Conservation (phyloP, 257 asterid species). For the Linaria vulgaris region DNA sequence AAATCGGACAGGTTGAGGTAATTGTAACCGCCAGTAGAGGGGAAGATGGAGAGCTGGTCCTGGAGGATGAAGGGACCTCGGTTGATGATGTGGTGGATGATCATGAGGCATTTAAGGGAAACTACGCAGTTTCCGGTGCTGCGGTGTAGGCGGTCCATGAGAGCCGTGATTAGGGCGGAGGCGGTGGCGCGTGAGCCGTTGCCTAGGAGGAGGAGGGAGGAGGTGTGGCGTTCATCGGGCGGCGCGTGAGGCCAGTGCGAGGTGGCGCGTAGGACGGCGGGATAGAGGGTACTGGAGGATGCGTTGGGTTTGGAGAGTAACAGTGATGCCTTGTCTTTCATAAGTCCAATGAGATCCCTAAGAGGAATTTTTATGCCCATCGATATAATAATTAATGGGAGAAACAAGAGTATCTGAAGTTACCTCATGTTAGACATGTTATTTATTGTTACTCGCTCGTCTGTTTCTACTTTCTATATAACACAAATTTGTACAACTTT, state of each 20-base stretch:
- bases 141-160: conserved; percentile 80
- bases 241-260: conserved; percentile 60
- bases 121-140: conserved; percentile 68
- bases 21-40: conserved; percentile 67
- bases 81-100: conserved; percentile 60
- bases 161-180: conserved; percentile 52
- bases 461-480: too few species aligned
- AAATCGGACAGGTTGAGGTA: conserved; percentile 70
- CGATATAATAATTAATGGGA: neutral
- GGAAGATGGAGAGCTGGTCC: conserved; percentile 76
- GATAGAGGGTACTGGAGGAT: conserved; percentile 45
- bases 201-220: conserved; percentile 60
- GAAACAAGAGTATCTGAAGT: too few species aligned
- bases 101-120: conserved; percentile 67
- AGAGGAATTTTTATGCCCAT: conserved; percentile 38
- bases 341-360: conserved; percentile 38
- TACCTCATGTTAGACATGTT: too few species aligned
- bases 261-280: conserved; percentile 78
- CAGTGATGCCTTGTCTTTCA: conserved; percentile 54
- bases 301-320: conserved; percentile 39
- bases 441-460: too few species aligned
- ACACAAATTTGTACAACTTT: too few species aligned
- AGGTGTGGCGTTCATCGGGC: conserved; percentile 42
- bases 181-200: conserved; percentile 79
- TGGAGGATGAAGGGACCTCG: conserved; percentile 89